phyloP scores from a whole-genome alignment of 78 protist genomes.

The Chrysochromulina tobinii region DNA sequence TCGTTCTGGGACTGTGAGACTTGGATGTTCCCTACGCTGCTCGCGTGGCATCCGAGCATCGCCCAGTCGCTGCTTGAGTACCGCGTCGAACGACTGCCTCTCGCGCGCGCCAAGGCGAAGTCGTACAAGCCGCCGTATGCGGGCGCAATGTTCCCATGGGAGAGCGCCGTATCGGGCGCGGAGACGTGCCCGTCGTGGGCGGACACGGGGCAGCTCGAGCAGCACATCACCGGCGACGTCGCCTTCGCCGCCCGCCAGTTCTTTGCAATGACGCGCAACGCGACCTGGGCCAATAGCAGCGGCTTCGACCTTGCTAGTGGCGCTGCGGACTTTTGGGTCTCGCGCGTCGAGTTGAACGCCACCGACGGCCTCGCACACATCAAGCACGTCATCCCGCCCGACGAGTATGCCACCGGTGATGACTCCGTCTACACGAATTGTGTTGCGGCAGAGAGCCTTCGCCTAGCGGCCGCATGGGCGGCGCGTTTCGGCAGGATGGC shows the following conservation, averaged over 20 bases:
- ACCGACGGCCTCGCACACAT: neutral
- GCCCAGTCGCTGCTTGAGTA: conserved; percentile 34
- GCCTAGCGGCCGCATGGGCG: too few species aligned
- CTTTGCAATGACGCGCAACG: conserved; percentile 15
- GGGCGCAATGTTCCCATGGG: conserved; percentile 62
- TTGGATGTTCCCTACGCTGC: conserved; percentile 47
- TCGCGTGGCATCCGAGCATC: conserved; percentile 35
- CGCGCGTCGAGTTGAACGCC: neutral
- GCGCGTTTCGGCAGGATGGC: too few species aligned
- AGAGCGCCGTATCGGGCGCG: conserved; percentile 43
- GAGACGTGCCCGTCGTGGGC: conserved; percentile 39
- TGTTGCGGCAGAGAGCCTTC: neutral
- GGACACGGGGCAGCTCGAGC: conserved; percentile 17
- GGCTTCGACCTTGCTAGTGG: too few species aligned
- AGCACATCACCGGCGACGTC: conserved; percentile 51
- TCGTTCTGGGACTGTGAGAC: conserved; percentile 55
- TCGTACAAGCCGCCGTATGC: neutral
- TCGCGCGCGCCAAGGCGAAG: conserved; percentile 37
- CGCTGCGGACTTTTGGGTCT: conserved; percentile 35
- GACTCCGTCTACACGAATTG: conserved; percentile 44
- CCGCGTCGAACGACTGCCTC: neutral
- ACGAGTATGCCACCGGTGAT: conserved; percentile 11
- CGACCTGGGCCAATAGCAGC: neutral
- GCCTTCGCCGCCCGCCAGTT: conserved; percentile 18
- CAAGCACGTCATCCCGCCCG: conserved; percentile 38